Conservation (phyloP, 306 rosid genomes). For the Trichosanthes cucumerina region DNA sequence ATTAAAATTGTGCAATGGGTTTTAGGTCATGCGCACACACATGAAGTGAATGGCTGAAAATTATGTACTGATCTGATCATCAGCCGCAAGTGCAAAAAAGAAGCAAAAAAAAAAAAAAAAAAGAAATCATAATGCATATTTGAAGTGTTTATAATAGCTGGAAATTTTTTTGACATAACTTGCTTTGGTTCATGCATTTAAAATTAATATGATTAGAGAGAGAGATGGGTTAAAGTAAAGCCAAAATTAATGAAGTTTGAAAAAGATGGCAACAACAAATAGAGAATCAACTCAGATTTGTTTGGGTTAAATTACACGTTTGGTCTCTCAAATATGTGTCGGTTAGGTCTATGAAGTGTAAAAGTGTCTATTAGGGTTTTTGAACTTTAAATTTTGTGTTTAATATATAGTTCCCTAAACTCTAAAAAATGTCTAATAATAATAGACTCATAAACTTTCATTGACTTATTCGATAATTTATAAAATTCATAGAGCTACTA, state of each 20-base stretch:
- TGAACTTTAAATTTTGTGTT: neutral
- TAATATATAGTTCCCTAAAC: too few species aligned
- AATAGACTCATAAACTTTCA: too few species aligned
- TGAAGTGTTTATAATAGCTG: neutral
- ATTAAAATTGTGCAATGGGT: neutral
- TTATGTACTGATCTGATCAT: neutral
- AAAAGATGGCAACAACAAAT: neutral
- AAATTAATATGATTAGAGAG: neutral
- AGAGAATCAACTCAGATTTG: neutral
- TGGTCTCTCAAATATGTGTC: too few species aligned
- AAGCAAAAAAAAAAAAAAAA: too few species aligned
- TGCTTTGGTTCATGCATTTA: slow-evolving; percentile 1
- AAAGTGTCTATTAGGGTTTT: too few species aligned
- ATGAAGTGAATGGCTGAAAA: neutral
- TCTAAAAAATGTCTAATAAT: neutral
- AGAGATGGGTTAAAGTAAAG: neutral
- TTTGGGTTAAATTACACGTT: neutral
- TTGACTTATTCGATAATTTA: too few species aligned
- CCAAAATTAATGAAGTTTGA: neutral
- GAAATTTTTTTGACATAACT: neutral
- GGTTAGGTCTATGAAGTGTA: too few species aligned
- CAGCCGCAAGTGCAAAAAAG: too few species aligned
- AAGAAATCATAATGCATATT: neutral
- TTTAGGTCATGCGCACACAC: neutral
- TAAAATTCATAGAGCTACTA: too few species aligned